Evolutionary conservation across 306 rosid genomes (phyloP).

Genomic region (Medicago ruthenica): DNA sequence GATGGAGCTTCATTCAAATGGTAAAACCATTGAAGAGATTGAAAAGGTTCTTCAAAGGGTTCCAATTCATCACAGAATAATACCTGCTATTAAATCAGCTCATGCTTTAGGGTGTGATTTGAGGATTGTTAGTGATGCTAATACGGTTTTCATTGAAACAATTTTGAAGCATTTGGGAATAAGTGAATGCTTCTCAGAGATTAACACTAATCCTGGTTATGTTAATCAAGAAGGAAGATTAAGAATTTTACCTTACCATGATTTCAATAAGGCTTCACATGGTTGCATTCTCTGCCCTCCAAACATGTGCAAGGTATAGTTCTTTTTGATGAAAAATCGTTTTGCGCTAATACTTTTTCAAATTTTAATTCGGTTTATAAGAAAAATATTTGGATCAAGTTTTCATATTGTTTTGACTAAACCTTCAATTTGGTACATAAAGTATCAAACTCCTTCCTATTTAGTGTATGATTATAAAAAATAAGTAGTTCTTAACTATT

Average conservation of each 20-base stretch:
- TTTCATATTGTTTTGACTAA: too few relatives aligned
- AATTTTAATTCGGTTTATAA: too few relatives aligned
- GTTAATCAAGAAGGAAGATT: slow-evolving; percentile 69
- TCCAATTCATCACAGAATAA: slow-evolving; percentile 63
- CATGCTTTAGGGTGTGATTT: slow-evolving; percentile 77
- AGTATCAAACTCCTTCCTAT: too few relatives aligned
- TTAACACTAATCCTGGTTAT: slow-evolving; percentile 74
- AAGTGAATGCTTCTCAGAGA: slow-evolving; percentile 67
- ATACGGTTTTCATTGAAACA: slow-evolving; percentile 70
- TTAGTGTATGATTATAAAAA: too few relatives aligned
- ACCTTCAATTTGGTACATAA: too few relatives aligned
- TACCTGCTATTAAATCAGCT: slow-evolving; percentile 70
- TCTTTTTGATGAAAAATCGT: too few relatives aligned
- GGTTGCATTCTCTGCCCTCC: slow-evolving; percentile 75
- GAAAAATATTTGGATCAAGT: too few relatives aligned
- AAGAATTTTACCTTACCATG: slow-evolving; percentile 63
- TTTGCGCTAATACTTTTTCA: too few relatives aligned
- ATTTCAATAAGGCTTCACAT: slow-evolving; percentile 62
- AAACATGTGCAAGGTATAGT: slow-evolving; percentile 86
- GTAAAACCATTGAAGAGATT: slow-evolving; percentile 62
- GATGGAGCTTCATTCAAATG: slow-evolving; percentile 69
- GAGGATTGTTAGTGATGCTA: slow-evolving; percentile 86
- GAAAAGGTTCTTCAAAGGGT: slow-evolving; percentile 53
- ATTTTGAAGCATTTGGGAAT: slow-evolving; percentile 72
- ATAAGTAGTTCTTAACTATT: too few relatives aligned